Evolutionary conservation across 768 basidiomycete genomes (phyloP).

Genomic region (Serendipita sp.): DNA sequence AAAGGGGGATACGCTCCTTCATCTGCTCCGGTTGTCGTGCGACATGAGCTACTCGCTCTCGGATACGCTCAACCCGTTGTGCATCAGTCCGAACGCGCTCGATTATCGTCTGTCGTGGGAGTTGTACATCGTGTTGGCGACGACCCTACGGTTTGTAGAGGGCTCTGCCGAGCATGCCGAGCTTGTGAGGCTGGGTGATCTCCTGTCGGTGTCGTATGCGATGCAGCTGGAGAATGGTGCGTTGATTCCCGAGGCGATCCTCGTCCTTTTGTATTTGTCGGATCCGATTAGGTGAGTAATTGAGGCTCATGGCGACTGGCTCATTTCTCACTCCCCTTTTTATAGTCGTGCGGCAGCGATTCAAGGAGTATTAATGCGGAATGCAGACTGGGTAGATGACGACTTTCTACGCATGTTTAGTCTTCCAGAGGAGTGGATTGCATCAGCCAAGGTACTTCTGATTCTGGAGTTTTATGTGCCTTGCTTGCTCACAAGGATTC

Average conservation of each 20-base stretch:
- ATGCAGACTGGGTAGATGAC: conserved; percentile 17
- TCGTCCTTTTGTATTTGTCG: conserved; percentile 82
- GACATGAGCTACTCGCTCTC: conserved; percentile 49
- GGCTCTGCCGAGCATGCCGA: conserved; percentile 25
- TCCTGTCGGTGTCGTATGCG: conserved; percentile 72
- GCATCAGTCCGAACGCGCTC: conserved; percentile 57
- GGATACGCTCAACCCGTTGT: conserved; percentile 48
- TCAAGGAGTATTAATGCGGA: conserved; percentile 59
- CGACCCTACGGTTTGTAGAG: conserved; percentile 69
- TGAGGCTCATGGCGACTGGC: not conserved
- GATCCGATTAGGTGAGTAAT: conserved; percentile 52
- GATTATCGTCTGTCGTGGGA: conserved; percentile 87
- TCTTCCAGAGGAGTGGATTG: conserved; percentile 77
- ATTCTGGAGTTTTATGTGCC: not conserved
- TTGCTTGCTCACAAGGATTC: not conserved
- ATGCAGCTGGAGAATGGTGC: conserved; percentile 69
- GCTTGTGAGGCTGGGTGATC: conserved; percentile 65
- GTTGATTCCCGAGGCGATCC: conserved; percentile 71
- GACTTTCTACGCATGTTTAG: conserved; percentile 28
- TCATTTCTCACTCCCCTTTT: conserved; percentile 6
- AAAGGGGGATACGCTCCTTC: conserved; percentile 54
- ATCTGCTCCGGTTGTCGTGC: conserved; percentile 61
- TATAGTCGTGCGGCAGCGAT: conserved; percentile 68
- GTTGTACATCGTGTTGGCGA: conserved; percentile 72
- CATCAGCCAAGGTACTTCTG: conserved; percentile 60